phyloP scores from a whole-genome alignment of 2,329 filamentous ascomycete species.

The Madurella fahalii region DNA sequence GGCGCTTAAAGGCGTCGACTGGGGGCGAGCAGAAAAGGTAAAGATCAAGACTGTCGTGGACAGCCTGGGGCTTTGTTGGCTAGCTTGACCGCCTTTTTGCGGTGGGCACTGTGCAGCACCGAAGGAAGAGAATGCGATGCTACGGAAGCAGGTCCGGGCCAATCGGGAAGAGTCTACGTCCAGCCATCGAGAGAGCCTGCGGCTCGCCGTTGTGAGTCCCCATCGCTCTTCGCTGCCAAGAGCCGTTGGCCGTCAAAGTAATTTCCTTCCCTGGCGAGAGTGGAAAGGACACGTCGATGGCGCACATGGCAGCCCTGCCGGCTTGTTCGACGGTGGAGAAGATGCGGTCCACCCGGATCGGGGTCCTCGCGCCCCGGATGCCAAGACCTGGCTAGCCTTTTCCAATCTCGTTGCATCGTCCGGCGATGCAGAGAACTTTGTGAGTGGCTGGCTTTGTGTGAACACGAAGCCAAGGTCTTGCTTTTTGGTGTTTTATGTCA shows the following conservation, averaged over 20 bases:
- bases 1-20: conserved; percentile 52
- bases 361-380: conserved; percentile 1
- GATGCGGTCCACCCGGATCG: conserved; percentile 8
- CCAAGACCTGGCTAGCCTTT: conserved; percentile 1
- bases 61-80: conserved; percentile 40
- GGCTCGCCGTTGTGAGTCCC: neutral
- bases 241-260: neutral
- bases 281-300: conserved; percentile 11
- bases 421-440: conserved; percentile 10
- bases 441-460: neutral
- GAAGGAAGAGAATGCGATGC: neutral
- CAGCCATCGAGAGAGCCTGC: neutral
- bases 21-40: conserved; percentile 50
- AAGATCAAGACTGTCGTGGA: conserved; percentile 41
- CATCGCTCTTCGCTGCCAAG: neutral
- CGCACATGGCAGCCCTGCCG: conserved; percentile 14
- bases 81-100: conserved; percentile 10
- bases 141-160: conserved; percentile 10
- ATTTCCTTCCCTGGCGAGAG: neutral
- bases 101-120: neutral
- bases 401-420: neutral
- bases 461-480: neutral
- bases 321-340: neutral
- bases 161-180: neutral
- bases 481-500: neutral